Evolutionary conservation across 2,329 filamentous ascomycete species (phyloP), one percentile per base, ranked within the genome.

Genomic region (Pseudogymnoascus sp.): DNA sequence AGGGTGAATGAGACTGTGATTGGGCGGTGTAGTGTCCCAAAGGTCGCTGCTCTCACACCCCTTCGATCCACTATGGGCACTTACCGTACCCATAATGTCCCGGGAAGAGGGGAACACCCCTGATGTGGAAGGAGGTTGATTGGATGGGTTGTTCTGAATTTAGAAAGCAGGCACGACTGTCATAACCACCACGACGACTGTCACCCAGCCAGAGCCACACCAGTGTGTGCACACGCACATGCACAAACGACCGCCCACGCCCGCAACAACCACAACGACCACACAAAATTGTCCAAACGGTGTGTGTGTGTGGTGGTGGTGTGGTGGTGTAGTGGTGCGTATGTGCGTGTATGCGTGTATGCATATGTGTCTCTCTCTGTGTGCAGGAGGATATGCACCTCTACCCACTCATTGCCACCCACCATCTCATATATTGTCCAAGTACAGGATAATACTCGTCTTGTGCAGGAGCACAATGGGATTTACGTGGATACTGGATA

Each of bases 101-200:
- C 49, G 49, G 49, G 49, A 55, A 55, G 49, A 55, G 49, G 49
- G 49, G 49, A 55, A 55, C 49, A 55, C 49, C 49, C 49, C 49
- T 55, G 25, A 4, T 55, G 8, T 5, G 25, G 49, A 33, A 55
- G 45, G 25, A 55, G 28, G n/a, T 9, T 55, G 49, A 55, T 55
- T 55, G 49, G 49, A 19, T 33, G 28, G 49, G 49, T 33, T 55
- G 49, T 55, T 55, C 49, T 55, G 49, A 55, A 55, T 55, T 55
- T 55, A 55, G 49, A 55, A 55, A 55, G 28, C 28, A 55, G 49
- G 49, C 49, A 55, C 49, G 42, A 49, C 42, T 45, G 41, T 45
- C 41, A 45, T 22, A 45, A 49, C 19, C 7, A 28, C 42, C 41
- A 45, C 41, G 25, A 49, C 19, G 14, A 28, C 42, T 52, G 42